Conservation (phyloP, 75 land plant species). For the Ceratopteris richardii region DNA sequence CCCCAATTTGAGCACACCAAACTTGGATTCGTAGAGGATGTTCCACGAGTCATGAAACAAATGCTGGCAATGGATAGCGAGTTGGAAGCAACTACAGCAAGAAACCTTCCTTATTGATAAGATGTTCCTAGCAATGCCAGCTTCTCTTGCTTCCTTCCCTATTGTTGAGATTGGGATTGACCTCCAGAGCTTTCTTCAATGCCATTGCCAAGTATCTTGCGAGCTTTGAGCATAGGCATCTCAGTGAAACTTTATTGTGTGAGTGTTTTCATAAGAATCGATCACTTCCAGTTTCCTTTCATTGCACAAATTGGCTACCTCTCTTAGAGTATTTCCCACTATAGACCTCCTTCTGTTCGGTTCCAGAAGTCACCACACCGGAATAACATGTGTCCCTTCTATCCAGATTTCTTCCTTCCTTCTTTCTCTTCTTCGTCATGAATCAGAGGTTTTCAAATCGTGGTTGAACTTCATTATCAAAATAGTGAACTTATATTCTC, state of each 20-base stretch:
- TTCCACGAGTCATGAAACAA: conserved; percentile 82
- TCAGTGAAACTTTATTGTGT: conserved; percentile 82
- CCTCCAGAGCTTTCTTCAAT: conserved; percentile 47
- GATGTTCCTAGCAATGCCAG: background rate
- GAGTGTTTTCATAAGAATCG: conserved; percentile 56
- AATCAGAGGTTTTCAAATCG: too few species aligned
- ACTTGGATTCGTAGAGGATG: conserved; percentile 83
- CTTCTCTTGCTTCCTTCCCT: background rate
- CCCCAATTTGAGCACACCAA: conserved; percentile 79
- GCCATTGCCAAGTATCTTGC: conserved; percentile 63
- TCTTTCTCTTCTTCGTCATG: too few species aligned
- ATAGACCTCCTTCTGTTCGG: conserved; percentile 62
- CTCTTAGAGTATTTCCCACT: conserved; percentile 85
- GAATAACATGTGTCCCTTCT: too few species aligned
- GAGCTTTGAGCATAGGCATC: too few species aligned
- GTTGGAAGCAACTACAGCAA: conserved; percentile 5
- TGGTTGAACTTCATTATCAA: conserved; percentile 74
- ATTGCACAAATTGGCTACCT: conserved; percentile 55
- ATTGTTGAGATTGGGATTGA: conserved; percentile 12
- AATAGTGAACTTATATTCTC: conserved; percentile 64
- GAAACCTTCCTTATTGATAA: conserved; percentile 4
- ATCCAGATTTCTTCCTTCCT: too few species aligned
- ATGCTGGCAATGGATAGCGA: conserved; percentile 21
- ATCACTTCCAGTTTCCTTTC: conserved; percentile 47
- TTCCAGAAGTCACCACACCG: too few species aligned